Percentiles rank a stretch among this genome's conserved stretches.
phyloP scores from a whole-genome alignment of 805 yeast genomes.

The Metahyphopichia silvanorum region DNA sequence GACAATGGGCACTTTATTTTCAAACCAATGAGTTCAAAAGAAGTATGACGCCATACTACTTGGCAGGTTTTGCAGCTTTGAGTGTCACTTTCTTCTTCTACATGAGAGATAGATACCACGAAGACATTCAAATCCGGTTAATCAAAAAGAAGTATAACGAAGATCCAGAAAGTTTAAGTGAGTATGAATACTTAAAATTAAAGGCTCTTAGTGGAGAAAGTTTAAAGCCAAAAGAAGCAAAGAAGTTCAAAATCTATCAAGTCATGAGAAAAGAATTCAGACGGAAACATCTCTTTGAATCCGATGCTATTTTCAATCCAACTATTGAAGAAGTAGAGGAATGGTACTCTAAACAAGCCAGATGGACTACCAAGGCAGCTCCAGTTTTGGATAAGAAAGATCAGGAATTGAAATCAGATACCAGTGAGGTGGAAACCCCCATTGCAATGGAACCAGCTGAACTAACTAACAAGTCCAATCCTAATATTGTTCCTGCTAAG shows the following conservation, averaged over 20 bases:
- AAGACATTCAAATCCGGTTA: constrained; percentile 56
- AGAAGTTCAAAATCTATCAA: constrained; percentile 57
- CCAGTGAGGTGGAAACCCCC: constrained; percentile 9
- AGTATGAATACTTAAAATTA: constrained; percentile 61
- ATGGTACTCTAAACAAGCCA: constrained; percentile 38
- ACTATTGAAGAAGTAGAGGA: constrained; percentile 38
- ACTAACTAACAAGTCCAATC: constrained; percentile 36
- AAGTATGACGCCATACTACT: constrained; percentile 56
- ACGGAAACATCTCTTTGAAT: constrained; percentile 32
- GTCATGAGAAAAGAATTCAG: constrained; percentile 48
- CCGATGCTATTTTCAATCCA: constrained; percentile 36
- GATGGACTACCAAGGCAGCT: constrained; percentile 17
- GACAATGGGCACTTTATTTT: constrained; percentile 38
- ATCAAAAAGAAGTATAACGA: constrained; percentile 34
- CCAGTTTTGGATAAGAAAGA: constrained; percentile 15
- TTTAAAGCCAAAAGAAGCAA: constrained; percentile 61
- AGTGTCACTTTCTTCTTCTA: constrained; percentile 58
- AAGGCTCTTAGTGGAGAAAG: constrained; percentile 56
- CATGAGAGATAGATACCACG: constrained; percentile 62
- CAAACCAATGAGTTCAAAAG: constrained; percentile 56
- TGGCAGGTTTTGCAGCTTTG: constrained; percentile 57
- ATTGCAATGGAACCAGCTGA: constrained; percentile 8
- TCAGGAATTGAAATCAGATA: constrained; percentile 8
- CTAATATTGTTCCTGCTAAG: constrained; percentile 58
- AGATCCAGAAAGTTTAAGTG: constrained; percentile 44